Evolutionary conservation across 257 asterid genomes (phyloP).

Genomic region (Cruciata laevipes): DNA sequence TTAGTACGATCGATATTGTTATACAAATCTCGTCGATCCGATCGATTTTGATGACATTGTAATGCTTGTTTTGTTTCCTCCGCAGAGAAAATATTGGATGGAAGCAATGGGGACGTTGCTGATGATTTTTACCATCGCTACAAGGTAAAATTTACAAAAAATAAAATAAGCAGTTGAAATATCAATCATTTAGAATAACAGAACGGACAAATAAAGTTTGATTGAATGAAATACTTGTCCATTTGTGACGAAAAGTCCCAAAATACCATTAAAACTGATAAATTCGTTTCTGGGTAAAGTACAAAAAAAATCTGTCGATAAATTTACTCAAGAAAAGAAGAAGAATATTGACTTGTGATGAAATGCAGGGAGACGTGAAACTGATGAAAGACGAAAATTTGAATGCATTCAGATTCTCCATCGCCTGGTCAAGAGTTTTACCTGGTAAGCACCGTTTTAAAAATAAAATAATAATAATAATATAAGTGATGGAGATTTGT

Average conservation of each 20-base stretch:
- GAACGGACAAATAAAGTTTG: background rate
- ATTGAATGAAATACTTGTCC: background rate
- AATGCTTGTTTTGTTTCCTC: background rate
- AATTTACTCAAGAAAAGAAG: background rate
- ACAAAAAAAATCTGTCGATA: background rate
- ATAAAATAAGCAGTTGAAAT: too few relatives aligned
- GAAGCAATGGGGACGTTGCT: constrained; percentile 6
- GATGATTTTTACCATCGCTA: constrained; percentile 11
- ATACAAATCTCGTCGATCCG: too few relatives aligned
- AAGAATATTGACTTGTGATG: background rate
- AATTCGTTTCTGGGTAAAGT: too few relatives aligned
- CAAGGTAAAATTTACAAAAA: too few relatives aligned
- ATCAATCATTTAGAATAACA: too few relatives aligned
- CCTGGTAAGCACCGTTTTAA: constrained; percentile 9
- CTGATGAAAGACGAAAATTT: constrained; percentile 4
- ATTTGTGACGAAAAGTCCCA: background rate
- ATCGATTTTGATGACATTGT: too few relatives aligned
- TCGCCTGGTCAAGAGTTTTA: constrained; percentile 11
- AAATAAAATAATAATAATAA: too few relatives aligned
- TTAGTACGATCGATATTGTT: too few relatives aligned
- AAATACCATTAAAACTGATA: too few relatives aligned
- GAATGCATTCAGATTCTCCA: constrained; percentile 11
- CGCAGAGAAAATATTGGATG: constrained; percentile 4
- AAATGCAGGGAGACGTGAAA: constrained; percentile 1
- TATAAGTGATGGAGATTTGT: too few relatives aligned